These are phyloP conservation scores for Karstenula rhodostoma DNA, from an alignment of 2,329 filamentous ascomycete species.

Conservation along the genomic window DNA sequence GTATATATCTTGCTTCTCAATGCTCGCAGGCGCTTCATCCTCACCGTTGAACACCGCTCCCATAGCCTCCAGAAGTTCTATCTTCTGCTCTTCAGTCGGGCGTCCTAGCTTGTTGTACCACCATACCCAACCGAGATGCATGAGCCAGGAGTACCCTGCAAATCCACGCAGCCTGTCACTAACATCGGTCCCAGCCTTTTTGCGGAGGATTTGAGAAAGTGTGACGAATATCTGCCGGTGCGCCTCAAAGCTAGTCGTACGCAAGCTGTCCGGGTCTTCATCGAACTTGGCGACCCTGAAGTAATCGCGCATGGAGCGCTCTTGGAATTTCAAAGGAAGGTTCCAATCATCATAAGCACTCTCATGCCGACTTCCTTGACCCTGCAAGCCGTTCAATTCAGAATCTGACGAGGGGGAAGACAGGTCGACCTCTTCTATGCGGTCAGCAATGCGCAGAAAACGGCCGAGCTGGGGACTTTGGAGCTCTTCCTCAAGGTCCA, in stretches of 20 bases:
- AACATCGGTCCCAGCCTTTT: not conserved
- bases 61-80: constrained; percentile 9
- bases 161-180: constrained; percentile 7
- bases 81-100: constrained; percentile 1
- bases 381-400: not conserved
- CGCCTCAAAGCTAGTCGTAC: constrained; percentile 5
- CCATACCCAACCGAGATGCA: constrained; percentile 12
- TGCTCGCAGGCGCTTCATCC: not conserved
- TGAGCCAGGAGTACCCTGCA: constrained; percentile 6
- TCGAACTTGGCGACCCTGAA: not conserved
- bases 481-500: constrained; percentile 9
- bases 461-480: constrained; percentile 2
- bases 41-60: constrained; percentile 1
- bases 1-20: not conserved
- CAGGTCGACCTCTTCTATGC: constrained; percentile 1
- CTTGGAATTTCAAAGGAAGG: constrained; percentile 11
- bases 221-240: constrained; percentile 10
- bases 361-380: constrained; percentile 6
- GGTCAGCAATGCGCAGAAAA: constrained; percentile 8
- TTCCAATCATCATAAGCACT: constrained; percentile 10
- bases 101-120: constrained; percentile 2
- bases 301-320: constrained; percentile 10
- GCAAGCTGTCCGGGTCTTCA: not conserved
- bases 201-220: not conserved
- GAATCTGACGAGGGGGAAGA: not conserved